A percentile compares a stretch with the other conserved stretches of the same genome.
phyloP scores from a whole-genome alignment of 2,329 filamentous ascomycete species.

The Blastomyces percursus region DNA sequence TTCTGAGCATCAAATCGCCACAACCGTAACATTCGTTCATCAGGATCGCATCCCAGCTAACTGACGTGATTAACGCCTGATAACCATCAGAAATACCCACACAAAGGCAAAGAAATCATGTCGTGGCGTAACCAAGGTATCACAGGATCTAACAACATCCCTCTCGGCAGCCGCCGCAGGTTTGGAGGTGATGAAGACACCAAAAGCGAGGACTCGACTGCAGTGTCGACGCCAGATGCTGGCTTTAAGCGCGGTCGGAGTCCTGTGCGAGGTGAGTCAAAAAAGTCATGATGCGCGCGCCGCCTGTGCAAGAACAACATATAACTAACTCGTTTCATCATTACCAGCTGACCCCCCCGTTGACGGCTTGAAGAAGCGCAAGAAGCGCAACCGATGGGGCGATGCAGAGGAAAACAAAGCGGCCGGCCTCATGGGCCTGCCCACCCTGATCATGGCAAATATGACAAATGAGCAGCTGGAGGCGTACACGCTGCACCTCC shows the following conservation, averaged over 20 bases:
- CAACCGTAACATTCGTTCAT: no score
- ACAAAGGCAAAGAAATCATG: slow-evolving; percentile 33
- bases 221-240: slow-evolving; percentile 39
- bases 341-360: slow-evolving; percentile 38
- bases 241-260: slow-evolving; percentile 78
- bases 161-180: slow-evolving; percentile 74
- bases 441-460: slow-evolving; percentile 89
- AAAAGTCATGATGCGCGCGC: not conserved
- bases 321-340: not conserved
- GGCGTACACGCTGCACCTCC: slow-evolving; percentile 88
- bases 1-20: no score
- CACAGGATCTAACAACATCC: slow-evolving; percentile 97
- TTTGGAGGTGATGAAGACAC: slow-evolving; percentile 52
- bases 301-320: not conserved
- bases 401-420: slow-evolving; percentile 98
- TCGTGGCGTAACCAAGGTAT: slow-evolving; percentile 65
- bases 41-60: not conserved
- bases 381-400: slow-evolving; percentile 98
- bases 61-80: not conserved
- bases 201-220: slow-evolving; percentile 34
- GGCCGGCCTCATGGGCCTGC: slow-evolving; percentile 91
- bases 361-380: slow-evolving; percentile 78
- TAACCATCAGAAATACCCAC: not conserved
- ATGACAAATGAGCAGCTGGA: slow-evolving; percentile 99
- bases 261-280: slow-evolving; percentile 60